Evolutionary conservation across 2,329 filamentous ascomycete genomes (phyloP).

Genomic region (Corinectria fuckeliana): DNA sequence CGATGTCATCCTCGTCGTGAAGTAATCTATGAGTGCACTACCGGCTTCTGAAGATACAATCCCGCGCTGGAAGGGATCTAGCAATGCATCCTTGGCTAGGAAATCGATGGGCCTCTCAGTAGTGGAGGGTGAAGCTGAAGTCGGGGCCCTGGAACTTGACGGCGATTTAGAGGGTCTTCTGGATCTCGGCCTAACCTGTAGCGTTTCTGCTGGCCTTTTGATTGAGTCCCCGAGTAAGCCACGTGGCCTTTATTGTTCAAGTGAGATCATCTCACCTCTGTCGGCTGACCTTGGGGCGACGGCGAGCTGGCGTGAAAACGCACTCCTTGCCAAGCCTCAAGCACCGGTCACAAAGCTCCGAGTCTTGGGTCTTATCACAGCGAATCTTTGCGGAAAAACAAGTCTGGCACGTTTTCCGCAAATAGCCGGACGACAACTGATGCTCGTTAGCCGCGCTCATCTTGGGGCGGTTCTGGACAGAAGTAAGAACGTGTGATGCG

Average conservation of each 20-base stretch:
- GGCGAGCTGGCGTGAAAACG: constrained; percentile 39
- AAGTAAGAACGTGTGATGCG: neutral
- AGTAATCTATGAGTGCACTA: constrained; percentile 22
- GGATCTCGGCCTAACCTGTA: neutral
- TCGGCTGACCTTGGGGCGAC: constrained; percentile 26
- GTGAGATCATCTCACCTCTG: constrained; percentile 9
- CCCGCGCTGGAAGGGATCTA: constrained; percentile 31
- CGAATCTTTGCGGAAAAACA: constrained; percentile 42
- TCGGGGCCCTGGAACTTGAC: neutral
- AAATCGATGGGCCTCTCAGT: neutral
- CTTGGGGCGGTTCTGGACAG: neutral
- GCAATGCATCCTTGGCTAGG: constrained; percentile 11
- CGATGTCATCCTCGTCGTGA: constrained; percentile 28
- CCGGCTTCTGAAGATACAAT: constrained; percentile 27
- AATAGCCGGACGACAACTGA: neutral
- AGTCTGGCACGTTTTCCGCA: constrained; percentile 41
- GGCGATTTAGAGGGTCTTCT: constrained; percentile 20
- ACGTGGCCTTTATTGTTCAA: neutral
- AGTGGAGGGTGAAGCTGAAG: neutral
- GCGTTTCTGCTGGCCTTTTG: neutral
- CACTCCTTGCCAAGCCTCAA: constrained; percentile 42
- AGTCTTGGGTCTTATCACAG: constrained; percentile 41
- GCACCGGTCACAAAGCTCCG: constrained; percentile 41
- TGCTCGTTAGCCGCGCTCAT: constrained; percentile 14
- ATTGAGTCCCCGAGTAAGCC: no score